Percentiles rank a stretch among this genome's conserved stretches.
These are phyloP conservation scores for Postia placenta DNA, from an alignment of 768 basidiomycete genomes.

Conservation along the genomic window DNA sequence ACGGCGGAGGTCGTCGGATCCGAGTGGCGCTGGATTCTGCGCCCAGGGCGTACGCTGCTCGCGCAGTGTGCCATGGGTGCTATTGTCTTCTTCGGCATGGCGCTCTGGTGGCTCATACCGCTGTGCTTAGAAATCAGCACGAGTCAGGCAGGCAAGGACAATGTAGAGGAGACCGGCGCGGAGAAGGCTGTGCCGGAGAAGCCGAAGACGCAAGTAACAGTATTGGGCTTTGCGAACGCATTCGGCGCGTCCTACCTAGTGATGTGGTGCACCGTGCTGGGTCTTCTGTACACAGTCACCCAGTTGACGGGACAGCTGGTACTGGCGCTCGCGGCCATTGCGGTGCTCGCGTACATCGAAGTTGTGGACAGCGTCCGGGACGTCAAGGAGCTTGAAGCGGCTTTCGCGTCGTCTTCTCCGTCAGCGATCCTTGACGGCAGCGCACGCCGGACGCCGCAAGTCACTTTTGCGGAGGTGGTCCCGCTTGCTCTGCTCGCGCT, in stretches of 20 bases:
- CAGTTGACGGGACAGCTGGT: conserved; percentile 84
- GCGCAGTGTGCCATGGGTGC: conserved; percentile 52
- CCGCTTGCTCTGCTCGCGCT: conserved; percentile 73
- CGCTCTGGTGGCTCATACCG: conserved; percentile 68
- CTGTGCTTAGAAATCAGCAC: conserved; percentile 64
- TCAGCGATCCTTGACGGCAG: conserved; percentile 34
- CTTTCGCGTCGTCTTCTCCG: conserved; percentile 43
- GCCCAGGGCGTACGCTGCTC: conserved; percentile 50
- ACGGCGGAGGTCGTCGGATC: conserved; percentile 41
- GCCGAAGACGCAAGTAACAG: conserved; percentile 38
- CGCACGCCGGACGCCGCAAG: conserved; percentile 18
- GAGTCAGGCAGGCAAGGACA: conserved; percentile 18
- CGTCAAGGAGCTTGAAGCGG: conserved; percentile 44
- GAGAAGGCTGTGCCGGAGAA: not conserved
- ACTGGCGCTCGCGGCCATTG: conserved; percentile 55
- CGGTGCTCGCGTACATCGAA: conserved; percentile 74
- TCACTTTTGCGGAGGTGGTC: conserved; percentile 62
- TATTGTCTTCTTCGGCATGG: conserved; percentile 45
- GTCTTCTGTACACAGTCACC: conserved; percentile 54
- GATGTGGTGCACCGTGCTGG: conserved; percentile 67
- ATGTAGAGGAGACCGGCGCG: conserved; percentile 4
- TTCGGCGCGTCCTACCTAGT: conserved; percentile 85
- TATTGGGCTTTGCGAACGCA: conserved; percentile 86
- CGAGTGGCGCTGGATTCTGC: conserved; percentile 38
- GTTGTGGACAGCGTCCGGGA: conserved; percentile 79